Base-by-base conservation (phyloP, 2,329 filamentous ascomycete genomes). In the Cladophialophora bantiana region DNA sequence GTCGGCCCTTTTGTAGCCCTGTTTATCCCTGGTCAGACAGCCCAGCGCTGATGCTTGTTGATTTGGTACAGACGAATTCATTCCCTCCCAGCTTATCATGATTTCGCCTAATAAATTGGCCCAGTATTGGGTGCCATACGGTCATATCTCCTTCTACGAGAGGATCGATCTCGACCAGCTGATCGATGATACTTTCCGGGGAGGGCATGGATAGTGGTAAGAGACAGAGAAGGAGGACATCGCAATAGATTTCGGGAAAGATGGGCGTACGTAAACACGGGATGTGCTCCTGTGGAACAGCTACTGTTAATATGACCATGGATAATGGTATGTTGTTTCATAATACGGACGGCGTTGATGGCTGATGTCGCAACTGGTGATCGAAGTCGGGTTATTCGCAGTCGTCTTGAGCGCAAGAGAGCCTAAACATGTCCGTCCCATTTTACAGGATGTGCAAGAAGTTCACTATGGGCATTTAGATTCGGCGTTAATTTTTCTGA, bases 101-200 rank as follows among this genome's bases (percentile, higher is more conserved):
- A 84, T 96, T 45, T 93, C 90, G 1, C 85, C 88, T n/a, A 83
- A 96, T 74, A 84, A 85, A 48, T 77, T 97, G 62, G 94, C 93
- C 2, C 92, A 94, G 75, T 90, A 93, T 75, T 97, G 94, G 94
- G 81, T 91, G 58, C 74, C 77, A n/a, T 78, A 81, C 74, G 78
- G 78, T 2, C 80, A 82, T 64, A 76, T 82, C 36, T 80, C 80
- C 1, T 83, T 80, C 65, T 82, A 78, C 70, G 76, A 78, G 50
- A 77, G 81, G 26, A 75, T 82, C 55, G 74, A 83, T 67, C 76
- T 82, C 54, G 79, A 81, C 60, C 66, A 72, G 38, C 73, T 82
- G 15, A 69, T 81, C 15, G 71, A 74, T 55, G 62, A 65, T 15
- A 70, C 67, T 13, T 70, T 72, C 35, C 48, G 64, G 4, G 31